Base-by-base conservation (phyloP, 2,329 filamentous ascomycete species). In the Trichophyton benhamiae region DNA sequence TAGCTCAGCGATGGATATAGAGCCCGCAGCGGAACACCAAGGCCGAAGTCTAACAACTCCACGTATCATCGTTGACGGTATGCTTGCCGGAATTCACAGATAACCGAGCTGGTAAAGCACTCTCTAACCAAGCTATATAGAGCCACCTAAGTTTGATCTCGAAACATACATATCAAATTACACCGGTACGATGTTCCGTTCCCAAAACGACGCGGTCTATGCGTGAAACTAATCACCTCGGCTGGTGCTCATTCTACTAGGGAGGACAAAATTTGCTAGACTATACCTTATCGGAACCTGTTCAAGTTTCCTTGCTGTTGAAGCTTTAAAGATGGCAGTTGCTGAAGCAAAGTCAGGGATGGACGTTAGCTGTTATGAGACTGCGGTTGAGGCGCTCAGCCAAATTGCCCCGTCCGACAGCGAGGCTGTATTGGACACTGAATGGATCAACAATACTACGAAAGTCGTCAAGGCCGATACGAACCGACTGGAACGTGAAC, bases 151-250 rank as follows among this genome's bases (percentile, higher is more conserved):
- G 71, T 87, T 97, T 67, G 94, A 97, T 69, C 82, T 99, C 48
- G 90, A 96, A 64, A 83, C 87, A 42, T 97, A 96, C 74, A 87
- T 96, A 58, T 82, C 87, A 66, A 95, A 96, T 71, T 99, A 97
- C 75, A 81, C 79, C 71, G 90, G 91, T 91, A 76, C 53, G 17
- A 33, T 25, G 57, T 62, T 44, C 27, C 60, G 64, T 52, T 65
- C 38, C 27, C 46, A 62, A 65, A 49, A 65, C 36, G 30, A 46
- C 20, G 22, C 25, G 65, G 30, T 62, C 59, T 61, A 22, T n/a
- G 8, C 15, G 13, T 17, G 30, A 36, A n/a, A 9, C n/a, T 33
- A 20, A 27, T 63, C 25, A 8, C 27, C 36, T n/a, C 44, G 22
- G 25, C 7, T 38, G 33, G 33, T 55, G 20, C 15, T 25, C 57